phyloP scores from a whole-genome alignment of 768 basidiomycete genomes.

The Lactarius quietus region DNA sequence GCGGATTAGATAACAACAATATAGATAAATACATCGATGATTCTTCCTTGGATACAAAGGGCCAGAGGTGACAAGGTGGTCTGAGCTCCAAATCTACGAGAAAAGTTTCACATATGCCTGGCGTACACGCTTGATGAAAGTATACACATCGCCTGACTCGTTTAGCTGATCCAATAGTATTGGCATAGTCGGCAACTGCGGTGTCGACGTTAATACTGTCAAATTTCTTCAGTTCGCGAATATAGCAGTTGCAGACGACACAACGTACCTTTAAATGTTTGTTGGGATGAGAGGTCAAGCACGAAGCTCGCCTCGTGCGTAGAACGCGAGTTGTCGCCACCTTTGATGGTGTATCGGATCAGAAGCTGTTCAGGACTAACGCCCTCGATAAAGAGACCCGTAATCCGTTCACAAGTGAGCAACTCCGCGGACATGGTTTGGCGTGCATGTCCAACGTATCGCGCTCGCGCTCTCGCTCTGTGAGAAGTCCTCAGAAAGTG shows the following conservation, averaged over 20 bases:
- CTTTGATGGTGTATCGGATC: slow-evolving; percentile 50
- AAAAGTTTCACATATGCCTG: slow-evolving; percentile 43
- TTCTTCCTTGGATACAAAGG: too few species aligned
- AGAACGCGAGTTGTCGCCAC: slow-evolving; percentile 3
- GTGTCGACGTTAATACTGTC: slow-evolving; percentile 77
- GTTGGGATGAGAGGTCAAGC: slow-evolving; percentile 19
- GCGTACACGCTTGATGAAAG: slow-evolving; percentile 68
- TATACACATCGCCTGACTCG: slow-evolving; percentile 61
- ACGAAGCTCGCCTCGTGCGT: slow-evolving; percentile 24
- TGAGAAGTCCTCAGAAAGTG: neutral
- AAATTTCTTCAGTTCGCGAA: neutral
- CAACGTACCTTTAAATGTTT: slow-evolving; percentile 21
- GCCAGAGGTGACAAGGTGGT: too few species aligned
- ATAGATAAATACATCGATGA: too few species aligned
- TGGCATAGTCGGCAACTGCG: slow-evolving; percentile 61
- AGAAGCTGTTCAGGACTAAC: slow-evolving; percentile 69
- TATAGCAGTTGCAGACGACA: neutral
- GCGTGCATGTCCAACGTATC: slow-evolving; percentile 52
- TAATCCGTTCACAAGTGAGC: slow-evolving; percentile 48
- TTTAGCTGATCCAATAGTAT: slow-evolving; percentile 71
- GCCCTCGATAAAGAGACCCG: slow-evolving; percentile 63
- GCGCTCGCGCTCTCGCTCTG: slow-evolving; percentile 69
- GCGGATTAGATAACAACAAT: too few species aligned
- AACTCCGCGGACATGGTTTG: slow-evolving; percentile 53
- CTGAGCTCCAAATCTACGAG: slow-evolving; percentile 8